Evolutionary conservation across 2,329 filamentous ascomycete genomes (phyloP), one percentile per base, ranked within the genome.

Genomic region (Rutstroemia sp.): DNA sequence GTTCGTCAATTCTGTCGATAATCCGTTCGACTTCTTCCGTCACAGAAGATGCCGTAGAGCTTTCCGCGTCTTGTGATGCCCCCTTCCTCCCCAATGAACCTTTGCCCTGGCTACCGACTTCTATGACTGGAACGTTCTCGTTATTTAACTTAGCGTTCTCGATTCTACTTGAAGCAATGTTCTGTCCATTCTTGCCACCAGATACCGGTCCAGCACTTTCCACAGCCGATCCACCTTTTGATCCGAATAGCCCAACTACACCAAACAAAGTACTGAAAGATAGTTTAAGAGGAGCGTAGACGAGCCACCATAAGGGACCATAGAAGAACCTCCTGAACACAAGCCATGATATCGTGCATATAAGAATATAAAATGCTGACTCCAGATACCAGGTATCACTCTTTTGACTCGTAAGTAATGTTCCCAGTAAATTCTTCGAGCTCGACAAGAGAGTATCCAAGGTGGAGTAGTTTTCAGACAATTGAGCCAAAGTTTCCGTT

Each of bases 321-420:
- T 95, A 99, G 7, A 99, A 68, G 42, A 92, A 76, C 46, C 94
- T 78, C 27, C 94, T 78, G 67, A 95, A 96, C 6, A 96, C 69
- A 7, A 99, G 78, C 94, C 94, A 99, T 30, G 76, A 78, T 44
- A 92, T 83, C 1, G 91, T 96, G 5, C 75, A 81, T 21, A 87
- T 67, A 16, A 97, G 79, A 64, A 96, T 78, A 69, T 92, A 95
- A 63, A 97, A 84, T 2, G 92, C 84, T 39, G 89, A 95, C 72
- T 94, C 88, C 37, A 99, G 80, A 70, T 99, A 99, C 94, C 94
- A 99, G 2, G 92, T 96, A 69, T 99, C 94, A 62, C 87, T 94
- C 78, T 99, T 99, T 69, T 95, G 90, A 61, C 89, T 94, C 59
- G 83, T 83, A 48, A 97, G 75, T 47, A 99, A 76, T 17, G 89